phyloP scores from a whole-genome alignment of 2,329 filamentous ascomycete genomes.

The Ophiognomonia clavigignenti-juglandacearum region DNA sequence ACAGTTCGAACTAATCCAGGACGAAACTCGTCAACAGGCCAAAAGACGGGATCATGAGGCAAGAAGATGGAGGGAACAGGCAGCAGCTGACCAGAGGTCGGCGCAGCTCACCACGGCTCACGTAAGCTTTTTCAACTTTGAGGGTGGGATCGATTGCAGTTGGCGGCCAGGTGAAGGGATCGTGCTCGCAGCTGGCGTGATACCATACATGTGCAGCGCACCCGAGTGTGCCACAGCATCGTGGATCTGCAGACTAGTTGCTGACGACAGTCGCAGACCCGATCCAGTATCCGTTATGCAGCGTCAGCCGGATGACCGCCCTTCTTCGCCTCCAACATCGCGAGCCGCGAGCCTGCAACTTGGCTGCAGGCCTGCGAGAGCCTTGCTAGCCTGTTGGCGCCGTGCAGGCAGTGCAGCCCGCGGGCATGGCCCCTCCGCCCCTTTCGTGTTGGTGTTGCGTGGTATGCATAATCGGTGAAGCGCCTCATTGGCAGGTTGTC shows the following conservation, averaged over 20 bases:
- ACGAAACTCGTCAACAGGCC: conserved; percentile 5
- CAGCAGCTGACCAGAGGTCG: conserved; percentile 7
- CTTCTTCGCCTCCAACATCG: no score
- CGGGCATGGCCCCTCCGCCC: background rate
- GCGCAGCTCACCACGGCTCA: background rate
- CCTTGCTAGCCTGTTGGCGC: background rate
- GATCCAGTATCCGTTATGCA: no score
- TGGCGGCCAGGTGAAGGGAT: no score
- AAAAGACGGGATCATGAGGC: conserved; percentile 5
- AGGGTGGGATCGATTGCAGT: no score
- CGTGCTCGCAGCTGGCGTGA: no score
- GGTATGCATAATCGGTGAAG: background rate
- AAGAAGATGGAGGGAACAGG: conserved; percentile 7
- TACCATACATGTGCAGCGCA: no score
- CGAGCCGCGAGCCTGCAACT: no score
- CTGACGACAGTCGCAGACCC: no score
- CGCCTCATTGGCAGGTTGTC: no score
- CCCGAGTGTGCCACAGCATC: no score
- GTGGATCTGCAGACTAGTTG: no score
- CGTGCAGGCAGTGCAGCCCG: background rate
- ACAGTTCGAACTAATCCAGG: background rate
- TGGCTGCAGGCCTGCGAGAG: background rate
- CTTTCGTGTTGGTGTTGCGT: background rate
- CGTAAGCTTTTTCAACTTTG: conserved; percentile 1
- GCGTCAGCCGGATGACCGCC: no score